A percentile compares a stretch with the other conserved stretches of the same genome.
phyloP scores from a whole-genome alignment of 2,329 filamentous ascomycete genomes.

The Whalleya microplaca region DNA sequence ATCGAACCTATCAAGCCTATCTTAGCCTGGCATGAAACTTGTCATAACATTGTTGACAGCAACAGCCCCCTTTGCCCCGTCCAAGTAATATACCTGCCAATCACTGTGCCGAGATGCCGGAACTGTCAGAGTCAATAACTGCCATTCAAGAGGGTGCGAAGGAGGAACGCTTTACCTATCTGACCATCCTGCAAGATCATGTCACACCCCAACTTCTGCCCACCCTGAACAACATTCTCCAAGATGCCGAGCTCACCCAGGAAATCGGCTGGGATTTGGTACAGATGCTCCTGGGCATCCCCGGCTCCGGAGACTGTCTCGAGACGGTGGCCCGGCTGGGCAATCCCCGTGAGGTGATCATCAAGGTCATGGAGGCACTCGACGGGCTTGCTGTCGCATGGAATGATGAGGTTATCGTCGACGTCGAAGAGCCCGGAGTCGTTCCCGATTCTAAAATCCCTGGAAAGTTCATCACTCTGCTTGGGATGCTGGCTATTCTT shows the following conservation, averaged over 20 bases:
- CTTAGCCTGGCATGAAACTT: neutral
- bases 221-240: conserved; percentile 68
- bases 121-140: conserved; percentile 35
- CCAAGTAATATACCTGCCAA: neutral
- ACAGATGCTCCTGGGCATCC: conserved; percentile 70
- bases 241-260: conserved; percentile 69
- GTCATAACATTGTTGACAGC: neutral
- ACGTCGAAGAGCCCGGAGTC: conserved; percentile 43
- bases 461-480: conserved; percentile 67
- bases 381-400: conserved; percentile 57
- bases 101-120: conserved; percentile 25
- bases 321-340: conserved; percentile 76
- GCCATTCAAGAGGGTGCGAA: conserved; percentile 38
- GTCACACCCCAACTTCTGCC: conserved; percentile 67
- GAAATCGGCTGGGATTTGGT: conserved; percentile 87
- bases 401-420: conserved; percentile 46
- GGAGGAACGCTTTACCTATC: conserved; percentile 72
- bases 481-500: conserved; percentile 73
- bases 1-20: neutral
- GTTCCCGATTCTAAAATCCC: conserved; percentile 34
- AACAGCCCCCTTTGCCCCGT: neutral
- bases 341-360: conserved; percentile 79
- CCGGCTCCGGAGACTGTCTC: conserved; percentile 71
- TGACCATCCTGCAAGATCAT: conserved; percentile 77
- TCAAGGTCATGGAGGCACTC: conserved; percentile 77